These are phyloP conservation scores for Quercus phellos DNA, from an alignment of 331 rosid genomes.

Conservation along the genomic window DNA sequence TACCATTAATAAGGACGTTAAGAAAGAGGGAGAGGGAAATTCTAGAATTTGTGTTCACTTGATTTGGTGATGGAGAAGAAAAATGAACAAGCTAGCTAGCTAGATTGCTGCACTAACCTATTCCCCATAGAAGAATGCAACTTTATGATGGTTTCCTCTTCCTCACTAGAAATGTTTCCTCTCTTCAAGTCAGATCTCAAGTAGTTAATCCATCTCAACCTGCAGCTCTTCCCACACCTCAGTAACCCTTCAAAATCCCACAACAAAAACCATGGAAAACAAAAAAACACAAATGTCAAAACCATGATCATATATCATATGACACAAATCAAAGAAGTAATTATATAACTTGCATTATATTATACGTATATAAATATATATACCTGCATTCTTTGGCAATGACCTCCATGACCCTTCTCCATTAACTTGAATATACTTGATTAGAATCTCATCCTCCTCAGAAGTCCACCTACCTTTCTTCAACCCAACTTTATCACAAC, in stretches of 20 bases:
- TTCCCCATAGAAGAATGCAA: slow-evolving; percentile 73
- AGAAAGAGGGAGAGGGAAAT: neutral
- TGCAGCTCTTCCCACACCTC: slow-evolving; percentile 90
- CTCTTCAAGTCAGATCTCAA: slow-evolving; percentile 65
- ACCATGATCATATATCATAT: neutral
- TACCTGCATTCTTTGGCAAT: slow-evolving; percentile 83
- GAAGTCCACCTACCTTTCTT: slow-evolving; percentile 79
- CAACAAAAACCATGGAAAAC: too few species aligned
- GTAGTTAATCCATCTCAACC: slow-evolving; percentile 85
- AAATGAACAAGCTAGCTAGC: neutral
- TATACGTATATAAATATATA: too few species aligned
- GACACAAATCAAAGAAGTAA: neutral
- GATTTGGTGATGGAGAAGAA: neutral
- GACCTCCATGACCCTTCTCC: slow-evolving; percentile 96
- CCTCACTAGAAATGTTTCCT: slow-evolving; percentile 66
- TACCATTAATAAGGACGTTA: too few species aligned
- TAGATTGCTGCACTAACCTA: slow-evolving; percentile 33
- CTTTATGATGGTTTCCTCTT: slow-evolving; percentile 52
- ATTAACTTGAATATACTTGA: slow-evolving; percentile 47
- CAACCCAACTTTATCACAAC: slow-evolving; percentile 80
- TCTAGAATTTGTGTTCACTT: neutral
- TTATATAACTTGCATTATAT: too few species aligned
- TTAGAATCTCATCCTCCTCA: slow-evolving; percentile 66
- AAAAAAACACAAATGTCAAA: neutral
- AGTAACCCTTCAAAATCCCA: slow-evolving; percentile 47